Conservation (phyloP, 2,329 filamentous ascomycete species). For the Alternaria sp. region DNA sequence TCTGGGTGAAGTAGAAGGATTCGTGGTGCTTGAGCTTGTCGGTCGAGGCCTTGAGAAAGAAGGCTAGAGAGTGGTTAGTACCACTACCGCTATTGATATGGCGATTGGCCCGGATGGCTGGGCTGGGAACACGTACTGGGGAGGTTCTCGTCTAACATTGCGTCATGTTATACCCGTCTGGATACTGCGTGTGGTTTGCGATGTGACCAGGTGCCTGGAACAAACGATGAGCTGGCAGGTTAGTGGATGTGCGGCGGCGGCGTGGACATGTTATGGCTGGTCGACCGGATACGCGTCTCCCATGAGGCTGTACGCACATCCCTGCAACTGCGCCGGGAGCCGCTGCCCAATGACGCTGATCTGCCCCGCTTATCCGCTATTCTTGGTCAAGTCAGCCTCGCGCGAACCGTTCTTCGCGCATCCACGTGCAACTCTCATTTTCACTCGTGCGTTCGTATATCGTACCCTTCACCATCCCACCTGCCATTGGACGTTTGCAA, state of each 20-base stretch:
- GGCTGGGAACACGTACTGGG: conserved; percentile 60
- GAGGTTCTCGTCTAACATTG: conserved; percentile 94
- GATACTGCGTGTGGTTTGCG: not conserved
- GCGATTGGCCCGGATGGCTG: not conserved
- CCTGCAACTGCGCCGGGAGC: conserved; percentile 16
- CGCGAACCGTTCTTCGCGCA: not conserved
- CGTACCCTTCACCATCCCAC: not conserved
- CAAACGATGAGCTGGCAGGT: not conserved
- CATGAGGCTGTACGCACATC: conserved; percentile 14
- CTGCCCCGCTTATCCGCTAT: conserved; percentile 8
- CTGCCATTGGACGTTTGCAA: not conserved
- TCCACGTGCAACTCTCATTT: not conserved
- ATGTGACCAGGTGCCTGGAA: not conserved
- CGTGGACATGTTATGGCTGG: conserved; percentile 6
- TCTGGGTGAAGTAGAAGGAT: conserved; percentile 65
- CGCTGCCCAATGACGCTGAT: conserved; percentile 15
- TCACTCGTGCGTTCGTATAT: not conserved
- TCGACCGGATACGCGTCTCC: conserved; percentile 15
- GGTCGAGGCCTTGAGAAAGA: conserved; percentile 64
- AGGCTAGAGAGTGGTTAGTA: conserved; percentile 54
- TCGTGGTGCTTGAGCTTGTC: conserved; percentile 60
- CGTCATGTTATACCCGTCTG: conserved; percentile 21
- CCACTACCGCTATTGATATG: conserved; percentile 21
- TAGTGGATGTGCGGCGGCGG: conserved; percentile 1
- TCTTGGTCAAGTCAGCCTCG: conserved; percentile 9